Evolutionary conservation across 1,139 yeast genomes (phyloP).

Genomic region (Schwanniomyces etchellsii): DNA sequence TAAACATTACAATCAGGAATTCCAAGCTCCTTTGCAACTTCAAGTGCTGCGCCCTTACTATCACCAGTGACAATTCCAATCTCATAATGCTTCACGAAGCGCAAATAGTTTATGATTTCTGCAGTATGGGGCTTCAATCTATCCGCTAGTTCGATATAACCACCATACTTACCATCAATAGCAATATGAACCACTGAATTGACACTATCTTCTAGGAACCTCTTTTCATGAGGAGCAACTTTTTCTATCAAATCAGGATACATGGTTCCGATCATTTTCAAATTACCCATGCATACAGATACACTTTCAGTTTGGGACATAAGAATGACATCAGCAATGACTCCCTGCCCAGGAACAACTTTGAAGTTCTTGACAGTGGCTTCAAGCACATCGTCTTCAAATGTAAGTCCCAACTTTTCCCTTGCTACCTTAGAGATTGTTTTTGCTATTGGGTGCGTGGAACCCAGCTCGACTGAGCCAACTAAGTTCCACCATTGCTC

Average conservation of each 20-base stretch:
- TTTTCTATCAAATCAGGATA: slow-evolving; percentile 28
- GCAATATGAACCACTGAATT: slow-evolving; percentile 37
- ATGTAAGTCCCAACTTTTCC: slow-evolving; percentile 18
- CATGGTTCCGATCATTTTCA: slow-evolving; percentile 33
- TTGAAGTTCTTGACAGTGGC: slow-evolving; percentile 36
- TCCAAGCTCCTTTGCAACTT: slow-evolving; percentile 64
- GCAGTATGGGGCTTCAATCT: slow-evolving; percentile 62
- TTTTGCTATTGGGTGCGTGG: slow-evolving; percentile 86
- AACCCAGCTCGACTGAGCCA: slow-evolving; percentile 58
- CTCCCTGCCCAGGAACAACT: slow-evolving; percentile 68
- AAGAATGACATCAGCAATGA: slow-evolving; percentile 40
- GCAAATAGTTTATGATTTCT: slow-evolving; percentile 53
- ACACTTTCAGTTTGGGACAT: slow-evolving; percentile 10
- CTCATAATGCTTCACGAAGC: slow-evolving; percentile 42
- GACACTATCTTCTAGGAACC: slow-evolving; percentile 12
- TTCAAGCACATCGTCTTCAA: slow-evolving; percentile 29
- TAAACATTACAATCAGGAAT: slow-evolving; percentile 61
- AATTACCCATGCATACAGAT: slow-evolving; percentile 53
- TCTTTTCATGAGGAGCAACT: slow-evolving; percentile 9
- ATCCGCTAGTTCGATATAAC: slow-evolving; percentile 65
- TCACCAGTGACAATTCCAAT: slow-evolving; percentile 97
- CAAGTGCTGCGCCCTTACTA: slow-evolving; percentile 53
- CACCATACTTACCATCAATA: slow-evolving; percentile 54
- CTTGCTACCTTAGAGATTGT: slow-evolving; percentile 47
- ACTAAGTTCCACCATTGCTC: slow-evolving; percentile 53